Conservation (phyloP, 2,329 filamentous ascomycete genomes). For the Aspergillus brasiliensis region DNA sequence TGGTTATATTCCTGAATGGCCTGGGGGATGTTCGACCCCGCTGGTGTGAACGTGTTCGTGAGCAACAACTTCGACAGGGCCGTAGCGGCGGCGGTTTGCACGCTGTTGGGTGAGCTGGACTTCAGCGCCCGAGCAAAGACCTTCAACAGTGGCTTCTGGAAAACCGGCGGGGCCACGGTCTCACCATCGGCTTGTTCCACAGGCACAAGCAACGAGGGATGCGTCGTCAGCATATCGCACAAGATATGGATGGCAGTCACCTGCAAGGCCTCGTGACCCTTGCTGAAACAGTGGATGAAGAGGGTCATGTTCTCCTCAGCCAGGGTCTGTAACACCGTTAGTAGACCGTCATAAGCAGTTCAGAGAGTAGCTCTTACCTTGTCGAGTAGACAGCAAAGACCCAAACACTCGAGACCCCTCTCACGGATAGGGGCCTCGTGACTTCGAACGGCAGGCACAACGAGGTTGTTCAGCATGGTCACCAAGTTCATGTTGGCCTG, state of each 20-base stretch:
- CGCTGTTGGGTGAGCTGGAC: conserved; percentile 67
- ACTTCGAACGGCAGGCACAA: conserved; percentile 90
- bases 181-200: conserved; percentile 47
- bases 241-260: conserved; percentile 89
- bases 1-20: conserved; percentile 51
- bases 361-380: conserved; percentile 53
- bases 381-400: conserved; percentile 87
- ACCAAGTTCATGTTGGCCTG: conserved; percentile 90
- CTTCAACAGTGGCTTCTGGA: conserved; percentile 71
- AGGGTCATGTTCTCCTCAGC: conserved; percentile 89
- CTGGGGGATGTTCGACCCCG: conserved; percentile 56
- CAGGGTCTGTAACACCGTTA: conserved; percentile 59
- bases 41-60: conserved; percentile 65
- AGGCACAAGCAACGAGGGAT: conserved; percentile 73
- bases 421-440: conserved; percentile 92
- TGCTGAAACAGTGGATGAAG: conserved; percentile 94
- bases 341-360: not conserved
- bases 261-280: conserved; percentile 86
- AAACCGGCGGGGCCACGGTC: conserved; percentile 52
- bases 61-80: conserved; percentile 86
- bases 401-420: conserved; percentile 83
- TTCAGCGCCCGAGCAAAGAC: conserved; percentile 83
- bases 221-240: conserved; percentile 87
- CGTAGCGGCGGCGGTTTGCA: conserved; percentile 78
- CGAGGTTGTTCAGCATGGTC: conserved; percentile 95